Percentiles rank a stretch among this genome's conserved stretches.
Conservation (phyloP, 1,139 yeast species). For the Nakaseomyces nivariensis region DNA sequence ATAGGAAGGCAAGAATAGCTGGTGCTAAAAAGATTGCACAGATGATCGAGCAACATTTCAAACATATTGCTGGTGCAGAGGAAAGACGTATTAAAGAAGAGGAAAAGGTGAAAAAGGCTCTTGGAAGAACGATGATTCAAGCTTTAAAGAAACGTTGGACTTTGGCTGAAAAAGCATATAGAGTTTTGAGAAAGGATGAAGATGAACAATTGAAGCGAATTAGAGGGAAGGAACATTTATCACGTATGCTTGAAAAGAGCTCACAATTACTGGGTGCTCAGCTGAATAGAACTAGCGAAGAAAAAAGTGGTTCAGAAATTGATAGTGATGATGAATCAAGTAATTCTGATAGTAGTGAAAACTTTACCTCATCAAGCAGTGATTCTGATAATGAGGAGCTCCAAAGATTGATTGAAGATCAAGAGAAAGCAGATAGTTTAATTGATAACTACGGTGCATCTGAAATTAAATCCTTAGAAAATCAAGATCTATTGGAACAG, state of each 20-base stretch:
- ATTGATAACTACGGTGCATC: constrained; percentile 3
- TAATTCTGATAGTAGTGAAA: constrained; percentile 18
- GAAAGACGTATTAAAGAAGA: constrained; percentile 67
- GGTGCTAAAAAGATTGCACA: constrained; percentile 64
- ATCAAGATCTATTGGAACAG: neutral
- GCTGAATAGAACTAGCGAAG: constrained; percentile 32
- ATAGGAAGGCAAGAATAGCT: constrained; percentile 55
- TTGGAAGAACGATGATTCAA: constrained; percentile 71
- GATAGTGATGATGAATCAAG: constrained; percentile 10
- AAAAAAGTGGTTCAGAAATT: constrained; percentile 9
- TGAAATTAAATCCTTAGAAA: neutral
- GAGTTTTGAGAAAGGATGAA: constrained; percentile 41
- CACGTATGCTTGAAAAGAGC: constrained; percentile 84
- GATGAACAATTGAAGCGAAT: constrained; percentile 61
- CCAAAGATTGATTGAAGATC: constrained; percentile 32
- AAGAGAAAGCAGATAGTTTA: constrained; percentile 13
- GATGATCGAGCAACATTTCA: constrained; percentile 81
- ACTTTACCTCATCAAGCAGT: constrained; percentile 16
- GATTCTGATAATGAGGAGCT: constrained; percentile 11
- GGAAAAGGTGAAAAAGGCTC: constrained; percentile 52
- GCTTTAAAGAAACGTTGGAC: constrained; percentile 89
- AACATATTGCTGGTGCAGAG: constrained; percentile 77
- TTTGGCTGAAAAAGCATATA: constrained; percentile 77
- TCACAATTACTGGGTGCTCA: constrained; percentile 86
- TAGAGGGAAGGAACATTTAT: constrained; percentile 79